Base-by-base conservation (phyloP, 805 yeast genomes). In the Candida khao-thaluensis region DNA sequence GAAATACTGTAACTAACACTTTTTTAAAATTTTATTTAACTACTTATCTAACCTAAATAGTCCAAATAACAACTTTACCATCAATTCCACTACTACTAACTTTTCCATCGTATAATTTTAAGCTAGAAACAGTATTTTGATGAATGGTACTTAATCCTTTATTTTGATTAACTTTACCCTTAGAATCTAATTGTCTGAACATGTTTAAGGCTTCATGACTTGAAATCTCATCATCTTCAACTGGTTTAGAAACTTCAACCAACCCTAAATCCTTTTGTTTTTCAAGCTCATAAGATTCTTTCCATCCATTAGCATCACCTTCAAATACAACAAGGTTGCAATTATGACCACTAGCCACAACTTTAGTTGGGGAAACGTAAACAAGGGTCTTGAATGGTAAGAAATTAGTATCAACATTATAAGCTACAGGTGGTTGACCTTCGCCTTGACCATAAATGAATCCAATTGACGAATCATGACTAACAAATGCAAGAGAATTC, bases 181-280 rank as follows among this genome's bases (percentile, higher is more conserved):
- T 93, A 60, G 91, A 76, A 66, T 93, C 99, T 75, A 93, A 70
- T 63, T 91, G 96, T 64, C 87, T 82, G 71, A 93, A 93, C 90
- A 91, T 88, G 67, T 85, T 85, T 61, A 93, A 76, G 5, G 95
- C 95, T 48, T 82, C 77, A 47, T 84, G 85, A 47, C 85, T 83
- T 38, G 75, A 74, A 41, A 73, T 76, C 40, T 77, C 86, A 33
- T 71, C 77, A 14, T 58, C 62, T 29, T 44, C 53, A 7, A 39
- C 45, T 9, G 39, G 30, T 10, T 67, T 47, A n/a, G 65, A 55
- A 25, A 67, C 78, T 50, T 79, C 89, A 35, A 60, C 62, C 8
- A 27, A 17, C 32, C 58, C 61, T 50, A 61, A 57, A 42, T 66
- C 71, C 48, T 63, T 64, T 42, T 65, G 71, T 26, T 59, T 56